Percentiles rank a stretch among this genome's conserved stretches.
These are phyloP conservation scores for Aspergillus intermedius DNA, from an alignment of 2,329 filamentous ascomycete genomes.

Conservation along the genomic window DNA sequence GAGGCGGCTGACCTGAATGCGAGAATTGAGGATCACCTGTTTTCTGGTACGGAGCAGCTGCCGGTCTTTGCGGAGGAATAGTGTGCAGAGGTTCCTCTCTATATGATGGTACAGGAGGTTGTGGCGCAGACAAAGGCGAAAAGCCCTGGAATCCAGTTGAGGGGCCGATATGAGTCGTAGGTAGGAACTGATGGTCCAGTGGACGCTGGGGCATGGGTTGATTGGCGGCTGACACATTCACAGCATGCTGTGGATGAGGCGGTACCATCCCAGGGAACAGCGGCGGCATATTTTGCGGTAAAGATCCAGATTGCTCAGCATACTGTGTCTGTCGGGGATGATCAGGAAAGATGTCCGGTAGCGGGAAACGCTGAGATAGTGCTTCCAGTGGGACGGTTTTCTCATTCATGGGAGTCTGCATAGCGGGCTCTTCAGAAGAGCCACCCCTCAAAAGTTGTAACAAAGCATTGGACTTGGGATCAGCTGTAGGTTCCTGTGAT, in stretches of 20 bases:
- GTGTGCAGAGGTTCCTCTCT: slow-evolving; percentile 12
- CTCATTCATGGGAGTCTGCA: slow-evolving; percentile 26
- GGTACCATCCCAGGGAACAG: slow-evolving; percentile 8
- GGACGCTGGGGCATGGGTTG: slow-evolving; percentile 7
- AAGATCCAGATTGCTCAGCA: slow-evolving; percentile 23
- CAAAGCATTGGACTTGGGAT: slow-evolving; percentile 46
- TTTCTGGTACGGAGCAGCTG: slow-evolving; percentile 40
- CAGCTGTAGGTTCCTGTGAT: slow-evolving; percentile 14
- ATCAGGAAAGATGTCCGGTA: slow-evolving; percentile 39
- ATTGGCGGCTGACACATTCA: slow-evolving; percentile 2
- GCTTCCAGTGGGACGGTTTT: slow-evolving; percentile 53
- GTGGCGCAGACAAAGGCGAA: slow-evolving; percentile 17
- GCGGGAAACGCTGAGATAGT: slow-evolving; percentile 46
- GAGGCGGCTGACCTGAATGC: slow-evolving; percentile 26
- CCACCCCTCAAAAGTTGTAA: slow-evolving; percentile 50
- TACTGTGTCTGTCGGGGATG: slow-evolving; percentile 29
- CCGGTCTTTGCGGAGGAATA: slow-evolving; percentile 16
- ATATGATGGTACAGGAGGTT: slow-evolving; percentile 16
- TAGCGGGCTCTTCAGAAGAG: slow-evolving; percentile 23
- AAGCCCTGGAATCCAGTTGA: slow-evolving; percentile 12
- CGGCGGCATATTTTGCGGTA: slow-evolving; percentile 16
- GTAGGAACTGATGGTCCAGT: slow-evolving; percentile 7
- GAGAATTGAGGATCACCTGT: slow-evolving; percentile 43
- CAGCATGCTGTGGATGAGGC: slow-evolving; percentile 8
- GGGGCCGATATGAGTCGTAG: slow-evolving; percentile 12